Evolutionary conservation across 1,284 basidiomycete genomes (phyloP).

Genomic region (Fomitopsis betulina): DNA sequence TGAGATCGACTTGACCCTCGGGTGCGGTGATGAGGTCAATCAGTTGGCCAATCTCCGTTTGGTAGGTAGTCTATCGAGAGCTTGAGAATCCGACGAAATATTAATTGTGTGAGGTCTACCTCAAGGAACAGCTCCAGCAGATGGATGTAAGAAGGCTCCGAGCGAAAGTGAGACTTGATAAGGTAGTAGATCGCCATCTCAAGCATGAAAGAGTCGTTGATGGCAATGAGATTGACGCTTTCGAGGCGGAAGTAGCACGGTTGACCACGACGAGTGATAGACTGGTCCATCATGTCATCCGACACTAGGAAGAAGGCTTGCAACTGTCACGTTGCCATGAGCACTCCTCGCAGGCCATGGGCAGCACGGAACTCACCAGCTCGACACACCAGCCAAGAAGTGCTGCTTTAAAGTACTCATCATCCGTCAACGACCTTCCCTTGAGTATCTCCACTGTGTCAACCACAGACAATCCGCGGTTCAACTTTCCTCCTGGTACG

Average conservation of each 20-base stretch:
- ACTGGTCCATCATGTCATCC: constrained; percentile 97
- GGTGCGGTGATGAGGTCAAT: constrained; percentile 95
- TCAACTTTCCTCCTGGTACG: constrained; percentile 94
- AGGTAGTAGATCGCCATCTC: constrained; percentile 92
- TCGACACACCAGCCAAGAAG: constrained; percentile 97
- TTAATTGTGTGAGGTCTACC: constrained; percentile 30
- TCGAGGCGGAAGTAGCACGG: constrained; percentile 92
- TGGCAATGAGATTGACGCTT: constrained; percentile 81
- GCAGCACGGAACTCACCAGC: constrained; percentile 55
- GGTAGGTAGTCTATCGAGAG: constrained; percentile 69
- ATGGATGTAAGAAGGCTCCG: constrained; percentile 82
- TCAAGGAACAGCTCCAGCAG: constrained; percentile 92
- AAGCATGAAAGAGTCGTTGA: constrained; percentile 98
- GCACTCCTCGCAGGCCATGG: neutral
- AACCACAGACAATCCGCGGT: constrained; percentile 92
- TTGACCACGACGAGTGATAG: constrained; percentile 94
- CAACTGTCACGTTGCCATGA: constrained; percentile 45
- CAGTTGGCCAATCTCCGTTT: constrained; percentile 95
- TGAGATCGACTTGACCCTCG: constrained; percentile 84
- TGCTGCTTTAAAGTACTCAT: constrained; percentile 89
- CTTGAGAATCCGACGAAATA: neutral
- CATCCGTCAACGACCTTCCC: constrained; percentile 61
- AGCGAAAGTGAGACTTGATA: constrained; percentile 85
- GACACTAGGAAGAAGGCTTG: constrained; percentile 98
- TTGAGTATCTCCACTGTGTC: constrained; percentile 91